Base-by-base conservation (phyloP, 1,284 basidiomycete genomes). In the Ustilago lituana region DNA sequence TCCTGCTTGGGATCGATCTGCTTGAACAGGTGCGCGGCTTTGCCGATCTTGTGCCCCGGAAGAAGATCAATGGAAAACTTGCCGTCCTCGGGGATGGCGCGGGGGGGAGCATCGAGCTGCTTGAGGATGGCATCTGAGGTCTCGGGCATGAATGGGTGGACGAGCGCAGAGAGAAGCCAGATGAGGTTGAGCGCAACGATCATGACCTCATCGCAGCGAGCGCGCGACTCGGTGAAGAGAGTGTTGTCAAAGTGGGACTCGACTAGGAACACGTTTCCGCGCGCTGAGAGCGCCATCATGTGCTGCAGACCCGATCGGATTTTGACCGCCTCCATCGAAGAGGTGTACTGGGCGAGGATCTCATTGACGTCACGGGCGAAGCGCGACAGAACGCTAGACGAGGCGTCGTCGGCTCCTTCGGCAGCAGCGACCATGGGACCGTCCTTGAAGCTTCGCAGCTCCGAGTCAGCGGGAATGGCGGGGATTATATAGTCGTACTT, bases 91-190 rank as follows among this genome's bases (percentile, higher is more conserved):
- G 78, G 79, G 1, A 96, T 88, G 10, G 87, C 85, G 44, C 94
- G 88, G 2, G 90, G 86, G 2, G 94, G 94, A 0, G 94, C 94
- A 82, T 96, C 93, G 70, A 98, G 87, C 82, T 98, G 96, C 27
- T 84, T 82, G 61, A 96, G 86, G 63, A 99, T 94, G 9, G 89
- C 86, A 19, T 89, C 88, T 23, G 90, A 88, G 0, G 92, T 95
- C 22, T 89, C 87, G 33, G 96, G 96, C 94, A 99, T 98, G 88
- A 94, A 99, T 0, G 96, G 95, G 81, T 94, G 91, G 70, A 93
- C 84, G 68, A 96, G 85, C 27, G 89, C 89, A 11, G 92, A 91
- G 56, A 99, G 87, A 26, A 90, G 84, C 83, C 96, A 98, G 83
- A 98, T 96, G 73, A 99, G 85, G 84, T 98, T 98, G 83, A 94